Conservation (phyloP, 306 rosid genomes). For the Corylus avellana region DNA sequence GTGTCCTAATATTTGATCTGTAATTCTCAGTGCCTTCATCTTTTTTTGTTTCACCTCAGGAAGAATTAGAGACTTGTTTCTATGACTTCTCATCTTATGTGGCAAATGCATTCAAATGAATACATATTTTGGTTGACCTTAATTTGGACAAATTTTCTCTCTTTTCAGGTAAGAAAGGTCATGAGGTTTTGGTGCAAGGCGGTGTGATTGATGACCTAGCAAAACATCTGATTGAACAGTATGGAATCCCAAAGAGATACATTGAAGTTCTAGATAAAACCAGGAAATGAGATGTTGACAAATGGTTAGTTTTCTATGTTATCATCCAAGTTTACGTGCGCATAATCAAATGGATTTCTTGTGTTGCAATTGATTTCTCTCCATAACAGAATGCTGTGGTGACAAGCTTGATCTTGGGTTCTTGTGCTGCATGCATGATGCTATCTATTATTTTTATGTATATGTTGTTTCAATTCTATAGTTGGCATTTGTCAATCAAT, state of each 20-base stretch:
- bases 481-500: background rate
- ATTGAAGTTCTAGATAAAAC: constrained; percentile 94
- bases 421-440: background rate
- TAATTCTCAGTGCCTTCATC: background rate
- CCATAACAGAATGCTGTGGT: background rate
- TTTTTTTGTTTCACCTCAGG: background rate
- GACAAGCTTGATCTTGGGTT: background rate
- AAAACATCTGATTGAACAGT: constrained; percentile 80
- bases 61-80: background rate
- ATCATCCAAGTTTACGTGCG: background rate
- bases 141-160: background rate
- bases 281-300: constrained; percentile 43
- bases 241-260: constrained; percentile 85
- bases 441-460: background rate
- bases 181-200: constrained; percentile 88
- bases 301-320: background rate
- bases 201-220: constrained; percentile 88
- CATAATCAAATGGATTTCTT: background rate
- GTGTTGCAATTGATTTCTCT: background rate
- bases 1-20: background rate
- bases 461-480: background rate
- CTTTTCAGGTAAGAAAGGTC: constrained; percentile 82
- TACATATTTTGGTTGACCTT: background rate
- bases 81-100: background rate
- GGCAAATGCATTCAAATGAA: background rate